A percentile compares a stretch with the other conserved stretches of the same genome.
Evolutionary conservation across 2,329 filamentous ascomycete species (phyloP).

Genomic region (Aspergillus sojae): DNA sequence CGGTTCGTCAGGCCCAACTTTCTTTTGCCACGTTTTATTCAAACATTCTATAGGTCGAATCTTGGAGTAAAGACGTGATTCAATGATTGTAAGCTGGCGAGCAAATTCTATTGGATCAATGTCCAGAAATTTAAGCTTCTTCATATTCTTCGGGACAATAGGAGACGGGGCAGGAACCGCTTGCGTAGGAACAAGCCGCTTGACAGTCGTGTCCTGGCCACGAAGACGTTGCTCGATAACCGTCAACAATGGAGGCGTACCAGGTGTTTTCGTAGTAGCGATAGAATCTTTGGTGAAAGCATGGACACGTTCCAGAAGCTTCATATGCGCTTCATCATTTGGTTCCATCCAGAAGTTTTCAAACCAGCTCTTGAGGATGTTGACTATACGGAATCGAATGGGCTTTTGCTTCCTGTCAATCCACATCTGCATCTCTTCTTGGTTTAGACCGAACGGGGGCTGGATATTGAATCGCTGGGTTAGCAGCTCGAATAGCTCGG

Average conservation of each 20-base stretch:
- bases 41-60: conserved; percentile 95
- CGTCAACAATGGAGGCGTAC: conserved; percentile 79
- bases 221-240: conserved; percentile 85
- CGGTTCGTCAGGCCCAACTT: conserved; percentile 68
- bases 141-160: conserved; percentile 98
- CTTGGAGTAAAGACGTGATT: conserved; percentile 91
- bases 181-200: conserved; percentile 83
- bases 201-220: conserved; percentile 83
- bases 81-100: conserved; percentile 95
- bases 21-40: conserved; percentile 99
- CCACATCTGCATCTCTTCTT: conserved; percentile 81
- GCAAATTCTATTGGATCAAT: conserved; percentile 96
- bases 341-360: conserved; percentile 99
- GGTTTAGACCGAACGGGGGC: conserved; percentile 77
- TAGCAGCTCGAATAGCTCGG: conserved; percentile 88
- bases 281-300: conserved; percentile 90
- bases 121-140: conserved; percentile 97
- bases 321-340: conserved; percentile 79
- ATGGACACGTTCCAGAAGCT: conserved; percentile 85
- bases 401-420: conserved; percentile 92
- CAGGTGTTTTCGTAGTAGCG: conserved; percentile 89
- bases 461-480: conserved; percentile 92
- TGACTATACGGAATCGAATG: conserved; percentile 93
- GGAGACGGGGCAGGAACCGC: conserved; percentile 80
- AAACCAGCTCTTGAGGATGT: conserved; percentile 97